A percentile compares a stretch with the other conserved stretches of the same genome.
phyloP scores from a whole-genome alignment of 2,329 filamentous ascomycete species.

The Cercospora berteroae region DNA sequence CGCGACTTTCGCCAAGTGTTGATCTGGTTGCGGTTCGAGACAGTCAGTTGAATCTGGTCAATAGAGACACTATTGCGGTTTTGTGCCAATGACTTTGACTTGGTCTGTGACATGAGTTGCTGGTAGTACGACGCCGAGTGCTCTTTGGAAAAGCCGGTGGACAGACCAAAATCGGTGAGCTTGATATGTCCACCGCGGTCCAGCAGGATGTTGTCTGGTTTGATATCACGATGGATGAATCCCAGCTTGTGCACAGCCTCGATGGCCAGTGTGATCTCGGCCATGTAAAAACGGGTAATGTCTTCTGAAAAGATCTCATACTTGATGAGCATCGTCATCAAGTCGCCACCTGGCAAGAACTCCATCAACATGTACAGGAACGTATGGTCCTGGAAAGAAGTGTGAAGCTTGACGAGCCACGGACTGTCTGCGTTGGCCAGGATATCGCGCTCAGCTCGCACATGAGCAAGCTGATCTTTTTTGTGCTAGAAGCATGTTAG shows the following conservation, averaged over 20 bases:
- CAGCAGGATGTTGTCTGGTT: conserved; percentile 96
- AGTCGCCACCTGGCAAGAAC: conserved; percentile 92
- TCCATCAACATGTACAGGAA: conserved; percentile 99
- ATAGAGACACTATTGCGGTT: conserved; percentile 93
- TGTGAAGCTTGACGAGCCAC: conserved; percentile 98
- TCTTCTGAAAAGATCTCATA: conserved; percentile 99
- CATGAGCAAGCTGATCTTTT: conserved; percentile 96
- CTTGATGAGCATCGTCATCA: conserved; percentile 99
- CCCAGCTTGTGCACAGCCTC: conserved; percentile 97
- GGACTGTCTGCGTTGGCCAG: conserved; percentile 98
- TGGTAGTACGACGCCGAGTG: conserved; percentile 99
- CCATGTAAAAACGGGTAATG: conserved; percentile 98
- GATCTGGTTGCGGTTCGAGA: conserved; percentile 95
- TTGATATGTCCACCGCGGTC: conserved; percentile 97
- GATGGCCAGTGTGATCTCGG: conserved; percentile 95
- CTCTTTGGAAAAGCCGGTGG: conserved; percentile 95
- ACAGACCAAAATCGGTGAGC: conserved; percentile 95
- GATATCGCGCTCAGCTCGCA: conserved; percentile 95
- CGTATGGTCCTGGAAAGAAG: conserved; percentile 93
- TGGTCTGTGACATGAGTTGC: conserved; percentile 71
- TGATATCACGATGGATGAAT: conserved; percentile 99
- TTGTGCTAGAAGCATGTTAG: conserved; percentile 63
- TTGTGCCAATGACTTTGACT: conserved; percentile 45
- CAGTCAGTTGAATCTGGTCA: conserved; percentile 96
- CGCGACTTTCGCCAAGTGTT: conserved; percentile 98